Evolutionary conservation across 768 basidiomycete genomes (phyloP), one percentile per base, ranked within the genome.

Genomic region (Mrakia hoshinonis): DNA sequence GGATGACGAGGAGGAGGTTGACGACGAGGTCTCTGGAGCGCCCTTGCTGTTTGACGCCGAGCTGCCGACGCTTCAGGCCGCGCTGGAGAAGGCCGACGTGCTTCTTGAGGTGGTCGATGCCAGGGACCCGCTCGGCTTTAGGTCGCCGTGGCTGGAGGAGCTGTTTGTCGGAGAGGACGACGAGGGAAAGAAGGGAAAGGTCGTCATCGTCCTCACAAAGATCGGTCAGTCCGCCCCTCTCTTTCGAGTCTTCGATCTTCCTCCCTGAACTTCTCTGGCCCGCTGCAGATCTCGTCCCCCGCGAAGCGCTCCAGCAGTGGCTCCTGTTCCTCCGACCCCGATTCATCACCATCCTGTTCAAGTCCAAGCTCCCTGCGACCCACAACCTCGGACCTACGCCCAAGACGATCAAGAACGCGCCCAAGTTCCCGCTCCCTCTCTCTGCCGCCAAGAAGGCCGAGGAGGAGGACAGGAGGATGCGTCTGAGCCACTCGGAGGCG

Each of bases 31-130:
- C 11, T 46, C 43, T 1, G 64, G 31, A 34, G 66, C 74, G 20
- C 87, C 89, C 0, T 79, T 83, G 48, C 81, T 90, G 73, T 79
- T 88, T 34, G 87, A 89, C 77, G 85, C 82, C 7, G 85, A 86
- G 65, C 77, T 89, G 22, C 84, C 86, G 7, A 85, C 84, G 71
- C 80, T 91, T 34, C 79, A 85, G 67, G 80, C 87, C 22, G 91
- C 89, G 6, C 77, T 95, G 70, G 85, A 90, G 74, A 83, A 83
- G 68, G 87, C 91, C 43, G 90, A 96, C 78, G 87, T 91, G 7
- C 79, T 93, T 2, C 72, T 94, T 29, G 83, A 92, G 78, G 85
- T 95, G 18, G 83, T 95, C 54, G 93, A 95, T 77, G 89, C 88
- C 1, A 83, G 91, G 61, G 93, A 95, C 78, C 92, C 93, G 13